Evolutionary conservation across 768 basidiomycete species (phyloP), one percentile per base, ranked within the genome.

Genomic region (Pleurotus cornucopiae): DNA sequence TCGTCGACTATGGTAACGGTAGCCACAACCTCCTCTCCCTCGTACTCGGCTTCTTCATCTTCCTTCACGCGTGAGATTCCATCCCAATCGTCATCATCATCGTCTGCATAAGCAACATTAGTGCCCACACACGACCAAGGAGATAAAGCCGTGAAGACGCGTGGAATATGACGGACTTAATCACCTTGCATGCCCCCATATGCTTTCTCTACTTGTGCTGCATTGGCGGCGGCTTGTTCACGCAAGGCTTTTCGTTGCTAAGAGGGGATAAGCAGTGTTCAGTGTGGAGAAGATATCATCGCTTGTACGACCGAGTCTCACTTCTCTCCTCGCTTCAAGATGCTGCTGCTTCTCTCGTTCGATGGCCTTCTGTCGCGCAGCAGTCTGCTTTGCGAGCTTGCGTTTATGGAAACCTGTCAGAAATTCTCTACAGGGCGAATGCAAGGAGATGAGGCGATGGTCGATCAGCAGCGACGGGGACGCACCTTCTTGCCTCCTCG

Each of bases 371-470:
- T 83, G 79, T 63, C 82, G 84, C 44, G 86, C 81, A 48, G 82
- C 86, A 62, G 95, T 91, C 60, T 84, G 80, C 68, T 89, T 91
- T 58, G 85, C 87, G 49, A 93, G 71, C 71, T 96, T 97, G 63
- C 94, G 84, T 71, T 95, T 95, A 69, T 89, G 88, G 68, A 97
- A 97, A 23, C 94, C 94, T 14, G 93, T 95, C 66, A 97, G 73
- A 71, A 89, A 97, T 57, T 95, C 88, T 66, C 94, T 95, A 63
- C 40, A 45, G 49, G 59, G 40, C 46, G 47, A 55, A 58, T 56
- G 64, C 52, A 60, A 63, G 58, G 53, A 60, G 23, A 58, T 46
- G 55, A 21, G 59, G 46, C 53, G 11, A 18, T 34, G 46, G 37
- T n/a, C 34, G 21, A 11, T 16, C 16, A 38, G 46, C 39, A 55